Percentiles rank a stretch among this genome's conserved stretches.
phyloP scores from a whole-genome alignment of 495 filamentous ascomycete species.

The Annulohypoxylon maeteangense region DNA sequence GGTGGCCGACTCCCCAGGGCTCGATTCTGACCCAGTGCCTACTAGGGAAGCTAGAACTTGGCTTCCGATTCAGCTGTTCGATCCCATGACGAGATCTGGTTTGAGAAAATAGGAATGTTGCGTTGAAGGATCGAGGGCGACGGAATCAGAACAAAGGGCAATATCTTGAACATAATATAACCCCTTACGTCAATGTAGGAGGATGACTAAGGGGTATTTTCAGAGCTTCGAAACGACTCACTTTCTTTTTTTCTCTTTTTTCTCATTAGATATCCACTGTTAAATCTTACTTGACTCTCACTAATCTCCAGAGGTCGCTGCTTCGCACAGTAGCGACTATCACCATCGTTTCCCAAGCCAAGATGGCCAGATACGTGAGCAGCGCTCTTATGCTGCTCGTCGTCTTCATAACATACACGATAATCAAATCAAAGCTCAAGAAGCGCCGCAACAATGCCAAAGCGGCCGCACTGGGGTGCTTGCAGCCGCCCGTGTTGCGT shows the following conservation, averaged over 20 bases:
- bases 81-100: not conserved
- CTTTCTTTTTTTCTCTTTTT: not conserved
- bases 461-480: constrained; percentile 42
- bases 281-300: not conserved
- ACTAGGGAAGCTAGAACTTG: constrained; percentile 1
- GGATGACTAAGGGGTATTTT: not conserved
- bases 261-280: not conserved
- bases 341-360: constrained; percentile 1
- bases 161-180: not conserved
- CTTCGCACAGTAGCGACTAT: not conserved
- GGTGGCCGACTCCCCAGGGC: constrained; percentile 4
- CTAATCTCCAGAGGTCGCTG: not conserved
- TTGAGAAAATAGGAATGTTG: not conserved
- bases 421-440: constrained; percentile 41
- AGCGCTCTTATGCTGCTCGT: constrained; percentile 17
- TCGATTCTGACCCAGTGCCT: constrained; percentile 11
- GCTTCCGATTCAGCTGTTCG: not conserved
- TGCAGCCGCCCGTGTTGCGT: constrained; percentile 44
- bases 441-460: constrained; percentile 43
- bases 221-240: not conserved
- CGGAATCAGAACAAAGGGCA: not conserved
- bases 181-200: not conserved
- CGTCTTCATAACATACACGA: constrained; percentile 17
- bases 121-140: not conserved
- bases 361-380: constrained; percentile 30